Conservation (phyloP, 169 alveolate genomes). For the Eimeria sp. region DNA sequence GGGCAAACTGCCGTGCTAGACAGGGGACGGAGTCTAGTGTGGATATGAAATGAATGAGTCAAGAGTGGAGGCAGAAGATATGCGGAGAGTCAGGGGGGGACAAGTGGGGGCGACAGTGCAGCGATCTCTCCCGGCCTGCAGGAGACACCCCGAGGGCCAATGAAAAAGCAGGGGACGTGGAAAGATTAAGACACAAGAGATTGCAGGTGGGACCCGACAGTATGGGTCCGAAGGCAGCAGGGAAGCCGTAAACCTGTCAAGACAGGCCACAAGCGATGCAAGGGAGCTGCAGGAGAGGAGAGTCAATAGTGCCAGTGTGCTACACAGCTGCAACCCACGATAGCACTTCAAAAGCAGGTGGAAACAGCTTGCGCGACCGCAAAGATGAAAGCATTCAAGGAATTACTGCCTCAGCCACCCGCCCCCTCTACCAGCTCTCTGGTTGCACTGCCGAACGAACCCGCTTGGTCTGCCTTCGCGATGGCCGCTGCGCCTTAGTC, state of each 20-base stretch:
- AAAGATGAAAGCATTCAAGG: neutral
- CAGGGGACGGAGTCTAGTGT: neutral
- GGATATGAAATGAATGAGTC: neutral
- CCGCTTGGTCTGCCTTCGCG: conserved; percentile 39
- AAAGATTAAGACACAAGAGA: conserved; percentile 1
- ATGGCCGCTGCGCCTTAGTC: neutral
- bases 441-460: conserved; percentile 52
- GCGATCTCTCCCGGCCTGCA: neutral
- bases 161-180: neutral
- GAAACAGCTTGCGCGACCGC: conserved; percentile 19
- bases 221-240: neutral
- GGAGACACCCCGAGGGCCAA: neutral
- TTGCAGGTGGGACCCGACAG: conserved; percentile 19
- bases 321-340: conserved; percentile 18
- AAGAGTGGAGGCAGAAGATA: neutral
- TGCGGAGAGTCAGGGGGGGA: neutral
- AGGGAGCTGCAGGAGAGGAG: neutral
- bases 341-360: neutral
- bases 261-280: conserved; percentile 25
- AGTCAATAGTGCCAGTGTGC: neutral
- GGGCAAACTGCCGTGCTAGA: neutral
- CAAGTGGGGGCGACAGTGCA: conserved; percentile 37
- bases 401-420: neutral
- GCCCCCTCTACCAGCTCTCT: neutral
- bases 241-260: neutral